These are phyloP conservation scores for Cordyceps pruinosa DNA, from an alignment of 2,329 filamentous ascomycete species.

Conservation along the genomic window DNA sequence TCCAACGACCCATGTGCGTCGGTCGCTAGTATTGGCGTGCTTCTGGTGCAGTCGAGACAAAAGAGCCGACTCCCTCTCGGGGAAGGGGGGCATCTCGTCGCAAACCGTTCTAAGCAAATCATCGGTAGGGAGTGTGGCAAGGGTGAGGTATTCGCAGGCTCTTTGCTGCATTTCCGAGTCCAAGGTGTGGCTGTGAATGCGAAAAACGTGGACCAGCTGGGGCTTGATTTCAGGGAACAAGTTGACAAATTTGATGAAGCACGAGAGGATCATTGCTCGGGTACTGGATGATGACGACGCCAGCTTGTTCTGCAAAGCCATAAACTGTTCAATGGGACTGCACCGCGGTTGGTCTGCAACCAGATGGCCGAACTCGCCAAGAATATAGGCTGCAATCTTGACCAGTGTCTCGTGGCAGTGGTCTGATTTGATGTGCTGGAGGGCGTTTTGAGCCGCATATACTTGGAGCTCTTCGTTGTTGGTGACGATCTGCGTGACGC, in stretches of 20 bases:
- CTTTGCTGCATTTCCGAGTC: slow-evolving; percentile 94
- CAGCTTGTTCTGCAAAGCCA: slow-evolving; percentile 87
- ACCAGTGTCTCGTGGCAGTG: slow-evolving; percentile 95
- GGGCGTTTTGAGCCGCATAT: slow-evolving; percentile 87
- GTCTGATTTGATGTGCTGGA: slow-evolving; percentile 87
- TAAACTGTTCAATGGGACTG: slow-evolving; percentile 94
- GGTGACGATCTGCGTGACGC: slow-evolving; percentile 96
- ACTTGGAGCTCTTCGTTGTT: slow-evolving; percentile 98
- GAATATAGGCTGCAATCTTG: slow-evolving; percentile 93
- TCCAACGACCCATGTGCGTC: slow-evolving; percentile 95
- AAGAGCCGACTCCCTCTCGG: slow-evolving; percentile 85
- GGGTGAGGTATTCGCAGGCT: slow-evolving; percentile 86
- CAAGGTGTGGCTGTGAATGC: slow-evolving; percentile 85
- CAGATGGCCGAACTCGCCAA: slow-evolving; percentile 94
- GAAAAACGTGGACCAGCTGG: slow-evolving; percentile 84
- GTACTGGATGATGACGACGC: slow-evolving; percentile 82
- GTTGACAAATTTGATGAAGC: slow-evolving; percentile 96
- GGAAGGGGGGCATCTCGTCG: slow-evolving; percentile 98
- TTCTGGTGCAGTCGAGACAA: slow-evolving; percentile 91
- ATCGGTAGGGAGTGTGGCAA: slow-evolving; percentile 81
- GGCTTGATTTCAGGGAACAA: slow-evolving; percentile 97
- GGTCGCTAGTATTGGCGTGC: slow-evolving; percentile 85
- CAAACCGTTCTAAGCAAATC: slow-evolving; percentile 89
- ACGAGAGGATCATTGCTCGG: slow-evolving; percentile 87
- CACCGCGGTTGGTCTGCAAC: slow-evolving; percentile 88